phyloP scores from a whole-genome alignment of 73 alveolate species.

The Stentor coeruleus region DNA sequence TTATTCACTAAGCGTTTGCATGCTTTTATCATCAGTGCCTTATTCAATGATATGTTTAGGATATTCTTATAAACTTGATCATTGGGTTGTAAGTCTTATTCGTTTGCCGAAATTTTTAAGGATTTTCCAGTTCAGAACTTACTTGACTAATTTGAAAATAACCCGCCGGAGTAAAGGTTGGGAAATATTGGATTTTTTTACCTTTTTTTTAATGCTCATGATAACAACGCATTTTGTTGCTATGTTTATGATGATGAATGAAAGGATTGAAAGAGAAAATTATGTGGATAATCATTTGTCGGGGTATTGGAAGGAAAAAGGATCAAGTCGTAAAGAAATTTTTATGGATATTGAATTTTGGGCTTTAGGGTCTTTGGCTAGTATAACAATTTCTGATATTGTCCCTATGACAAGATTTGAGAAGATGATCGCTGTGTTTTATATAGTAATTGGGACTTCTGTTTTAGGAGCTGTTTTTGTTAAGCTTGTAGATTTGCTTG shows the following conservation, averaged over 20 bases:
- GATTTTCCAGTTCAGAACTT: background rate
- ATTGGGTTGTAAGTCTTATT: background rate
- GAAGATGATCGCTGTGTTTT: background rate
- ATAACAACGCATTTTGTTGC: slow-evolving; percentile 4
- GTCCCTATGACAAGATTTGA: background rate
- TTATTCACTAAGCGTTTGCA: background rate
- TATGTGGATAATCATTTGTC: slow-evolving; percentile 42
- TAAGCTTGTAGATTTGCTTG: slow-evolving; percentile 24
- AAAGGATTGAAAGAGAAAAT: slow-evolving; percentile 10
- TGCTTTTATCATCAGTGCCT: slow-evolving; percentile 12
- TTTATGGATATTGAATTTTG: background rate
- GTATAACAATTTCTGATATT: background rate
- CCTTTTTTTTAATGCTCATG: background rate
- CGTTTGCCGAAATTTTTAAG: slow-evolving; percentile 22
- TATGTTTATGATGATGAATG: background rate
- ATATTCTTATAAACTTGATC: background rate
- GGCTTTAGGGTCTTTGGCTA: background rate
- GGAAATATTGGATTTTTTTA: background rate
- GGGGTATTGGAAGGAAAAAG: background rate
- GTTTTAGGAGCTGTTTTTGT: background rate
- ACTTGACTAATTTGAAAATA: background rate
- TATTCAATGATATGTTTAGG: slow-evolving; percentile 12
- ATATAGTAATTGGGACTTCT: background rate
- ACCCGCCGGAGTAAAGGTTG: background rate
- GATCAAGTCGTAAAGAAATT: background rate